Evolutionary conservation across 73 alveolate genomes (phyloP).

Genomic region (Paramecium primaurelia): DNA sequence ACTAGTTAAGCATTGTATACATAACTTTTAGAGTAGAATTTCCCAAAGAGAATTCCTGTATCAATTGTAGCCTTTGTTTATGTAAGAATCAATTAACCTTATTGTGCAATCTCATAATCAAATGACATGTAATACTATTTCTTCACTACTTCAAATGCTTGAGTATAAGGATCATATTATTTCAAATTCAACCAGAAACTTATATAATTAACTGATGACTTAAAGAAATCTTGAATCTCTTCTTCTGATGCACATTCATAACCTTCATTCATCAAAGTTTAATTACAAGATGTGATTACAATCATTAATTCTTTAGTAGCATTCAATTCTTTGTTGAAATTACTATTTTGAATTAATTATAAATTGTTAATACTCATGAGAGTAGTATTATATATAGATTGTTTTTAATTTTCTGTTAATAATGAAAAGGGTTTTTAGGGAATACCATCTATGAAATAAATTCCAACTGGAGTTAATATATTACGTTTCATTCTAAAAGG

Average conservation of each 20-base stretch:
- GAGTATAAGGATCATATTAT: neutral
- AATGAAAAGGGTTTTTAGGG: neutral
- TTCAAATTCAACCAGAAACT: neutral
- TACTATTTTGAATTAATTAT: neutral
- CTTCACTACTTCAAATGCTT: neutral
- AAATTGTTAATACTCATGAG: neutral
- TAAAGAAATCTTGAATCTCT: neutral
- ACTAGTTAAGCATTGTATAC: neutral
- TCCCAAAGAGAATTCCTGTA: neutral
- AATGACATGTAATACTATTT: neutral
- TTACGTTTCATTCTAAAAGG: neutral
- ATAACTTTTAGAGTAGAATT: neutral
- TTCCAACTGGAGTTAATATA: neutral
- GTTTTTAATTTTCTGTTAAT: neutral
- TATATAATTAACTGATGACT: neutral
- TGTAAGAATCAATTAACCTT: neutral
- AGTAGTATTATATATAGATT: neutral
- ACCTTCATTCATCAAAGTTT: neutral
- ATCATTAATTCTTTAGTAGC: neutral
- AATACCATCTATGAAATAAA: neutral
- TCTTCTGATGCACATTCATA: neutral
- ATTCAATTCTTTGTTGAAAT: neutral
- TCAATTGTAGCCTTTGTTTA: neutral
- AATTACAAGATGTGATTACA: neutral
- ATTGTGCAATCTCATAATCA: neutral